Evolutionary conservation across 2,329 filamentous ascomycete genomes (phyloP), one percentile per base, ranked within the genome.

Genomic region (Fusarium sp.): DNA sequence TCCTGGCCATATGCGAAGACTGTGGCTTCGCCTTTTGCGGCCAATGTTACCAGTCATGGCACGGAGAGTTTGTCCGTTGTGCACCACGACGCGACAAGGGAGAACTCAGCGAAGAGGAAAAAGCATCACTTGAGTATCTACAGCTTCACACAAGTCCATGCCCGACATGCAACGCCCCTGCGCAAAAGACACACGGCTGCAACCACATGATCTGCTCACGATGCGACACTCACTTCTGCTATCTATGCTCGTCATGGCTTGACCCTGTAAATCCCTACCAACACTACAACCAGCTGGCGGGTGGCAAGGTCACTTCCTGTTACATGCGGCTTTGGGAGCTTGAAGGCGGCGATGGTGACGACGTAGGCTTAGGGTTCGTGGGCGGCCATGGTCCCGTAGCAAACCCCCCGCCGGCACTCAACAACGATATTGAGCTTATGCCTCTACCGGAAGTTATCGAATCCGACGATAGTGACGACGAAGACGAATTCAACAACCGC

Each of bases 171-270:
- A 88, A 85, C 29, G 90, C 91, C 2, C 93, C 93, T 0, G 91
- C 90, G 21, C 93, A 97, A 76, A 99, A 99, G 83, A 93, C 91
- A 3, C 89, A 92, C 75, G 96, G 96, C 37, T 99, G 96, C 83
- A 97, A 97, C 78, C 94, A 97, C 79, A 98, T 98, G 94, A 92
- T 90, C 48, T 97, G 95, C 80, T 93, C 91, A 77, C 90, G 92
- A 67, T 99, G 96, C 82, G 85, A 90, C 50, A 91, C 93, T 4
- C 95, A 98, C 78, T 98, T 97, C 77, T 99, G 96, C 81, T 98
- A 98, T 72, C 85, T 98, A 2, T 98, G 96, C 76, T 91, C 91
- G 1, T 86, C 89, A n/a, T 98, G 93, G 91, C 84, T 99, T 40
- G 86, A 90, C 56, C 88, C 91, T 0, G 83, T 81, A 18, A 96